Evolutionary conservation across 768 basidiomycete genomes (phyloP).

Genomic region (Obba rivulosa): DNA sequence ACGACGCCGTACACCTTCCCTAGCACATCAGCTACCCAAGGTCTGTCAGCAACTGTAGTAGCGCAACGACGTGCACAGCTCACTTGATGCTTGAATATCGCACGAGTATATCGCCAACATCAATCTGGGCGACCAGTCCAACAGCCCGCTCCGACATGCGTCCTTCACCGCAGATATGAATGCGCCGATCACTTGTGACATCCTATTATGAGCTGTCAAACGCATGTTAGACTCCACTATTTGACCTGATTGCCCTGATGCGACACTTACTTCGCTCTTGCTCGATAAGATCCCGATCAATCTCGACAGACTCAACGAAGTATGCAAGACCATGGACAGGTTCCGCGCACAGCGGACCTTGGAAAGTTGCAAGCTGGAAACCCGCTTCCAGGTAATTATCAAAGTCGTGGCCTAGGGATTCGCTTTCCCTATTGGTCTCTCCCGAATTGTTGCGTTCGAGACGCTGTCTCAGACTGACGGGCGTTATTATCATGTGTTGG

Average conservation of each 20-base stretch:
- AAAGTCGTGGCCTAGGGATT: constrained; percentile 45
- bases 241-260: constrained; percentile 2
- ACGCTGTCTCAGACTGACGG: constrained; percentile 45
- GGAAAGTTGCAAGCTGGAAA: constrained; percentile 91
- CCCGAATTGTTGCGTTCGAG: constrained; percentile 32
- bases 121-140: constrained; percentile 97
- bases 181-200: constrained; percentile 85
- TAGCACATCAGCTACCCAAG: constrained; percentile 77
- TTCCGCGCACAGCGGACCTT: constrained; percentile 93
- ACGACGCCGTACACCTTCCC: constrained; percentile 98
- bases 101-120: constrained; percentile 99
- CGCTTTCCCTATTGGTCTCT: constrained; percentile 27
- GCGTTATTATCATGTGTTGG: background rate
- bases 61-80: constrained; percentile 24
- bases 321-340: constrained; percentile 92
- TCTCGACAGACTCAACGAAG: constrained; percentile 73
- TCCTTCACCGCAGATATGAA: constrained; percentile 87
- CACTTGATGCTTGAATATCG: constrained; percentile 97
- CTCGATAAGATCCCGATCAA: constrained; percentile 54
- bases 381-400: constrained; percentile 85
- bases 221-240: constrained; percentile 3
- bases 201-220: constrained; percentile 62
- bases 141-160: constrained; percentile 79
- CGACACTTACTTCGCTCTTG: constrained; percentile 61
- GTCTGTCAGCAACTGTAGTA: constrained; percentile 9